Evolutionary conservation across 768 basidiomycete genomes (phyloP).

Genomic region (Pleurotus ostreatus): DNA sequence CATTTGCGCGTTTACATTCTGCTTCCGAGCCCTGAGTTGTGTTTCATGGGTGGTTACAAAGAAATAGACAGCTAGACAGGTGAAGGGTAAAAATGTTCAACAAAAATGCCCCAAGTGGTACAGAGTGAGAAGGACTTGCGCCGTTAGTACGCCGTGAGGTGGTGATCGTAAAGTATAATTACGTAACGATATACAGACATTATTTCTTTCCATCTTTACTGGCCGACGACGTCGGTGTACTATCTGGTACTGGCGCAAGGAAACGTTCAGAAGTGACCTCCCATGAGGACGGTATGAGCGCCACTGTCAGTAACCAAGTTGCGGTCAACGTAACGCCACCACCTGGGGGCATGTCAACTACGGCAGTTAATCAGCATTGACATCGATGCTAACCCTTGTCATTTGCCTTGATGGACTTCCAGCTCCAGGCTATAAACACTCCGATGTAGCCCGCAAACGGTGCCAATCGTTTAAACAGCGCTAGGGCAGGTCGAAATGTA

Average conservation of each 20-base stretch:
- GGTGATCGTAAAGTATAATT: no score
- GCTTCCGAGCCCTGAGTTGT: no score
- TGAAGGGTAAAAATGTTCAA: no score
- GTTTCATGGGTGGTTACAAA: no score
- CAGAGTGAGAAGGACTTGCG: no score
- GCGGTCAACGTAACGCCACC: slow-evolving; percentile 79
- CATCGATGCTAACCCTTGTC: slow-evolving; percentile 51
- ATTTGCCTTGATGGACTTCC: slow-evolving; percentile 61
- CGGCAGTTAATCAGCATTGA: slow-evolving; percentile 9
- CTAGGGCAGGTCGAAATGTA: slow-evolving; percentile 52
- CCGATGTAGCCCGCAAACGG: slow-evolving; percentile 72
- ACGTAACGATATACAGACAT: no score
- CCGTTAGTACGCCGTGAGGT: no score
- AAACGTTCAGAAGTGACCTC: slow-evolving; percentile 26
- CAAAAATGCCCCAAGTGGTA: no score
- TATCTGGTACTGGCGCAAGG: neutral
- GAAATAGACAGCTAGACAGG: no score
- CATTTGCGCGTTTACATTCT: no score
- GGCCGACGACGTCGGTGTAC: no score
- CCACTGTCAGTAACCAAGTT: slow-evolving; percentile 77
- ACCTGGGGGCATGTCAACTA: slow-evolving; percentile 32
- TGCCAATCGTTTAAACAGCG: slow-evolving; percentile 55
- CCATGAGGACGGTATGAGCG: slow-evolving; percentile 74
- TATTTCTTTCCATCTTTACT: no score
- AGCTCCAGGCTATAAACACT: slow-evolving; percentile 75